Base-by-base conservation (phyloP, 441 rosid genomes). In the Corymbia citriodora region DNA sequence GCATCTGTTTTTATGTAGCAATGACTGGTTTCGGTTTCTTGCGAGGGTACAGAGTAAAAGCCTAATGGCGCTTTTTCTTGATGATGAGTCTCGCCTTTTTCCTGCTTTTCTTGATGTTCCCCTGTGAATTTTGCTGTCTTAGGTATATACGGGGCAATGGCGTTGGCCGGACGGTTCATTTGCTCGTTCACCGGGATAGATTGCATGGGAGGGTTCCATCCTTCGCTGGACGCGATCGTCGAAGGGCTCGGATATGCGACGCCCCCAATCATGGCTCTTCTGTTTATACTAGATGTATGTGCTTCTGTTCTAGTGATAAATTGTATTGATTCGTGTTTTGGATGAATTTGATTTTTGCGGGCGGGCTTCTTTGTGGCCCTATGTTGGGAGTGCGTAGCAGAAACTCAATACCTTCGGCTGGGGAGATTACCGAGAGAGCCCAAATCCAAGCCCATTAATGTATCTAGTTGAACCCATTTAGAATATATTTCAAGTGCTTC, bases 121-220 rank as follows among this genome's bases (percentile, higher is more conserved):
- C 3, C 16, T 82, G 61, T 27, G 82, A 45, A 52, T 23, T 68
- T 54, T 86, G 19, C 45, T 87, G 31, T 86, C 54, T 88, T 91
- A 98, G 99, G 99, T 54, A 96, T 98, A 90, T 98, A 98, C 88
- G 97, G 97, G 61, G 98, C 96, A 81, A 98, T 98, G 99, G 99
- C 94, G 8, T 89, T 96, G 53, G 97, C 97, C 14, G 99, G 99
- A 23, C 94, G 96, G 87, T 96, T 98, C 54, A 95, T 98, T 90
- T 97, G 99, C 92, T 96, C 96, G 55, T 74, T 97, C 25, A 94
- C 97, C 10, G 99, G 99, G 63, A 94, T 96, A 6, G 99, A 98
- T 93, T 93, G 95, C 93, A 89, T 93, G 93, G 99, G 99, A 90
- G 99, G 98, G 29, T 98, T 97, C 53, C 89, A 96, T 90, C 94